Base-by-base conservation (phyloP, 2,329 filamentous ascomycete genomes). In the Neonectria punicea region DNA sequence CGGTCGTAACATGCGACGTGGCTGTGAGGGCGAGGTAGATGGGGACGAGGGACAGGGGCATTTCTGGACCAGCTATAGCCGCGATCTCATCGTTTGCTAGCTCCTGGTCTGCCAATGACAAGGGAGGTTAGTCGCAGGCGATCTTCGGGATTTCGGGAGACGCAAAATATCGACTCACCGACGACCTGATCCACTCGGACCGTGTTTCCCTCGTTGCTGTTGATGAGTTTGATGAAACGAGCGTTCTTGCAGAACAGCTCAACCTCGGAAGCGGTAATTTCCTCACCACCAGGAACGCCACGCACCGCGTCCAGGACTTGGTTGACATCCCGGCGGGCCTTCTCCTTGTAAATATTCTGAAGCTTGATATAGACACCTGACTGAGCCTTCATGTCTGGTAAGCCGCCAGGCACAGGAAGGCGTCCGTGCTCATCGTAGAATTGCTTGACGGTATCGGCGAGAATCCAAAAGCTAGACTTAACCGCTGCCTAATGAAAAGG, bases 341-440 rank as follows among this genome's bases (percentile, higher is more conserved):
- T 97, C 22, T 84, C 80, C 80, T 97, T 98, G 87, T 98, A 99
- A 65, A 98, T 89, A 73, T 92, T 95, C 77, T 98, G 96, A 13
- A 99, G 86, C 73, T 90, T 86, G 70, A 99, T 91, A 81, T 99
- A 99, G 67, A 97, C 92, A 61, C 86, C 89, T 4, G 94, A 97
- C 76, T 95, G 89, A 3, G 96, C 94, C 82, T 99, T 99, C 96
- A 99, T 99, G 78, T 99, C 96, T 2, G 97, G 96, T 2, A 99
- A 84, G 3, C 91, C 90, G 13, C 96, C 97, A 0, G 94, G 91
- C 0, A 99, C 84, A 16, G 96, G 96, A 5, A 99, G 85, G 30
- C 90, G 86, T 8, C 85, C 82, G 76, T 98, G 89, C 59, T 88
- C 88, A 10, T 86, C 79, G 78, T 95, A 90, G 78, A 99, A 99